Base-by-base conservation (phyloP, 192 early-diverging fungal genomes). In the Backusella australiensis region DNA sequence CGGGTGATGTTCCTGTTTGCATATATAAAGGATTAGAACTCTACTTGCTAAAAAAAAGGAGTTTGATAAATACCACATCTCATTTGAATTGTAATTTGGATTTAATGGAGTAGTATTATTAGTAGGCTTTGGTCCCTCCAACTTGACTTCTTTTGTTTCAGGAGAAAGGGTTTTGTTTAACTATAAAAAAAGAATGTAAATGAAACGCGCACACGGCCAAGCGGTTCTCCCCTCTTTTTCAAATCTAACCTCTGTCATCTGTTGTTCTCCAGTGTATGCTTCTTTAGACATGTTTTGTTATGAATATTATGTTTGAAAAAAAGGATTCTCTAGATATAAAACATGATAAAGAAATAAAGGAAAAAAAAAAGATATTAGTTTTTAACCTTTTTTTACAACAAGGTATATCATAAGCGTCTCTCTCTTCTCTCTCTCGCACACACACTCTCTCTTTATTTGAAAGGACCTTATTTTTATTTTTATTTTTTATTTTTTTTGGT, bases 1-100 rank as follows among this genome's bases (percentile, higher is more conserved):
- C 41, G 67, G 6, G 75, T 76, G 34, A 76, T 76, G 23, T 49
- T 46, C 70, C 70, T 71, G 8, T 71, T 35, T 72, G 17, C 4
- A 42, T 41, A 11, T n/a, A 3, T 46, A 14, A 26, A 44, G 19
- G 6, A 49, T 19, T 49, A n/a, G 4, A 2, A 1, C 17, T 49
- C 2, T 32, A 32, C 32, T 21, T 49, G 6, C 38, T 11, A n/a
- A n/a, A n/a, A 49, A 49, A 49, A 17, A 44, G 42, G 15, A 15
- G 14, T 1, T 4, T 11, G 12, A 23, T 63, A 63, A 23, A 29
- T 29, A 63, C 56, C 56, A 63, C 56, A 63, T 29, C 23, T 63
- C 56, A 29, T 63, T 63, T 63, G 56, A 29, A 26, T 29, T 63
- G 12, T 63, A 63, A 12, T 9, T 63, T 63, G 56, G 7, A 63